Evolutionary conservation across 768 basidiomycete genomes (phyloP), one percentile per base, ranked within the genome.

Genomic region (Auriscalpium orientale): DNA sequence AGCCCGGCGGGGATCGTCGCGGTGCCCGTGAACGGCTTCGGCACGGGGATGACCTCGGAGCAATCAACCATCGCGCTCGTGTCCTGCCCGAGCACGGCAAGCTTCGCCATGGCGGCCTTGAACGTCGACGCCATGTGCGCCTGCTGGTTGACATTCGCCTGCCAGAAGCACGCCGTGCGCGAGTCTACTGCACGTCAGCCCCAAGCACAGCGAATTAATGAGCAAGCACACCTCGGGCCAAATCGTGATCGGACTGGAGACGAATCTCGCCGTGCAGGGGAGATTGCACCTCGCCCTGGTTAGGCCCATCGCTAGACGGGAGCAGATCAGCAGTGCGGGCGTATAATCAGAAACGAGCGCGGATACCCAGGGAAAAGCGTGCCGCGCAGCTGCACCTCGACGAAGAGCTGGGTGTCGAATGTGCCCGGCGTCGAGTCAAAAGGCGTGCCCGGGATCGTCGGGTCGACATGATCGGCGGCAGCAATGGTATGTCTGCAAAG

Each of bases 101-200:
- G 59, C 64, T 78, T 79, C 38, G 67, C 63, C 74, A 79, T 75
- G 13, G 72, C 76, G 13, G 67, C 67, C 16, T 66, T 69, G 70
- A 77, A 77, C 2, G 62, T 66, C 3, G 38, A 35, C 21, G 46
- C 50, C 64, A 65, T 63, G 46, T 56, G 46, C 46, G 47, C 57
- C 56, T 64, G 61, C 46, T 67, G 51, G 56, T 62, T 60, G 36
- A 71, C 73, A 56, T 74, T 70, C 1, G 68, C 67, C 64, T 80
- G 79, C 78, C 78, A 80, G 44, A 63, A 61, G 67, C 79, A 79
- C 13, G 75, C 71, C 18, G 79, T 81, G 45, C 74, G 66, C 5
- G 58, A 59, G 15, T 55, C 56, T 38, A 51, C 43, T 20, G 46
- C 3, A 28, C 47, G 12, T 57, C 6, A 51, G 50, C 34, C 36